phyloP scores from a whole-genome alignment of 2,329 filamentous ascomycete genomes.

The Trichoderma koningii region DNA sequence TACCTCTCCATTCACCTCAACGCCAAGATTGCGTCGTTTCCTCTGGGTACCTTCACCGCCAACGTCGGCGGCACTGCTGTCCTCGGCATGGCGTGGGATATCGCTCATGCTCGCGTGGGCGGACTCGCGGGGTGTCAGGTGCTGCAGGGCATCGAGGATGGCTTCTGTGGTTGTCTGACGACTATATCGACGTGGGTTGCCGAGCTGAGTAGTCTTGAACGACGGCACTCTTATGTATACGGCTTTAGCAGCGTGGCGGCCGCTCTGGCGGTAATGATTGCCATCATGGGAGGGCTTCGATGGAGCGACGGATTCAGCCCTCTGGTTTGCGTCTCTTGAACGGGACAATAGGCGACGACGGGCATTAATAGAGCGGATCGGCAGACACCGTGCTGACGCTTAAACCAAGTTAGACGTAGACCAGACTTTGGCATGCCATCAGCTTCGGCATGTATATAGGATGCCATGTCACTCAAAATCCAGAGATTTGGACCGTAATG shows the following conservation, averaged over 20 bases:
- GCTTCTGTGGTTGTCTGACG: constrained; percentile 67
- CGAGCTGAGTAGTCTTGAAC: constrained; percentile 57
- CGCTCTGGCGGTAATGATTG: constrained; percentile 62
- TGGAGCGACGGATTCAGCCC: constrained; percentile 65
- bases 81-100: constrained; percentile 74
- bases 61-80: constrained; percentile 78
- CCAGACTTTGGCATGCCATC: background rate
- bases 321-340: constrained; percentile 40
- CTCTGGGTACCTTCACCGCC: constrained; percentile 80
- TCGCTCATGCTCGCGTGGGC: constrained; percentile 66
- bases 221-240: constrained; percentile 67
- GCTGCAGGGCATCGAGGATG: constrained; percentile 66
- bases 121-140: constrained; percentile 67
- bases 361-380: background rate
- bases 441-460: background rate
- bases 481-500: background rate
- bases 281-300: constrained; percentile 72
- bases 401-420: background rate
- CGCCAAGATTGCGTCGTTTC: constrained; percentile 65
- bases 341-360: background rate
- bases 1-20: constrained; percentile 75
- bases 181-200: constrained; percentile 69
- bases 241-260: constrained; percentile 61
- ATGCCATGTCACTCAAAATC: background rate
- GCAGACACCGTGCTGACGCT: background rate